Evolutionary conservation across 2,329 filamentous ascomycete genomes (phyloP).

Genomic region (Aureobasidium pullulans): DNA sequence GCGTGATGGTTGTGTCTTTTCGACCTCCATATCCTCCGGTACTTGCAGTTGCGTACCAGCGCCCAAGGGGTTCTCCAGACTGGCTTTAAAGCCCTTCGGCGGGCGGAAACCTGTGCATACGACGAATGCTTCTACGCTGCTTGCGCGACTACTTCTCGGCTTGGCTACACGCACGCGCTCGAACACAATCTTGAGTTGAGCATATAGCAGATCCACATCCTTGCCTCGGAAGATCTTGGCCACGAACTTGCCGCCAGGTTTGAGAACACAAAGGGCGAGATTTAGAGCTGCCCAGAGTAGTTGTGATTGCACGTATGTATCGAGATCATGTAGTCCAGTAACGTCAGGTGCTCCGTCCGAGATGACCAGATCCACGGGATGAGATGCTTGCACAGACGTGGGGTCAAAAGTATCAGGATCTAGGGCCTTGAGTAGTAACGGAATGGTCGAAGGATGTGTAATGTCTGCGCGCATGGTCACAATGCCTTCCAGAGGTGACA

Average conservation of each 20-base stretch:
- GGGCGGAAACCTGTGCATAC: slow-evolving; percentile 87
- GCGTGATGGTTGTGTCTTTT: slow-evolving; percentile 21
- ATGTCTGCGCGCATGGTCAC: slow-evolving; percentile 91
- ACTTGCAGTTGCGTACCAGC: slow-evolving; percentile 48
- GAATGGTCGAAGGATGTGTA: slow-evolving; percentile 91
- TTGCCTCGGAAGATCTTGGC: slow-evolving; percentile 95
- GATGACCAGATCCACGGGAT: slow-evolving; percentile 86
- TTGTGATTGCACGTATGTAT: slow-evolving; percentile 97
- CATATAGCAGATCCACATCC: slow-evolving; percentile 92
- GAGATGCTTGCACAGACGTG: slow-evolving; percentile 45
- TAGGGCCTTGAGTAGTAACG: slow-evolving; percentile 75
- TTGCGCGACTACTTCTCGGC: slow-evolving; percentile 87
- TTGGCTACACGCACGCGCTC: slow-evolving; percentile 83
- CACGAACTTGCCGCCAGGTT: slow-evolving; percentile 90
- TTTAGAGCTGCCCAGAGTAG: slow-evolving; percentile 91
- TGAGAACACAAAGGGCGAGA: slow-evolving; percentile 83
- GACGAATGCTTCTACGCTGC: slow-evolving; percentile 93
- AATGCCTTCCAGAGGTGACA: slow-evolving; percentile 88
- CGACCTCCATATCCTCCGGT: slow-evolving; percentile 1
- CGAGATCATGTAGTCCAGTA: slow-evolving; percentile 90
- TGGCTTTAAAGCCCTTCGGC: slow-evolving; percentile 67
- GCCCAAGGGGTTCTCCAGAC: slow-evolving; percentile 66
- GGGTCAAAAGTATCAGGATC: slow-evolving; percentile 55
- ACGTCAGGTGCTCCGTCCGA: slow-evolving; percentile 96
- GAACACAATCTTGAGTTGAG: slow-evolving; percentile 89